Evolutionary conservation across 768 basidiomycete species (phyloP), one percentile per base, ranked within the genome.

Genomic region (Mycena maculata): DNA sequence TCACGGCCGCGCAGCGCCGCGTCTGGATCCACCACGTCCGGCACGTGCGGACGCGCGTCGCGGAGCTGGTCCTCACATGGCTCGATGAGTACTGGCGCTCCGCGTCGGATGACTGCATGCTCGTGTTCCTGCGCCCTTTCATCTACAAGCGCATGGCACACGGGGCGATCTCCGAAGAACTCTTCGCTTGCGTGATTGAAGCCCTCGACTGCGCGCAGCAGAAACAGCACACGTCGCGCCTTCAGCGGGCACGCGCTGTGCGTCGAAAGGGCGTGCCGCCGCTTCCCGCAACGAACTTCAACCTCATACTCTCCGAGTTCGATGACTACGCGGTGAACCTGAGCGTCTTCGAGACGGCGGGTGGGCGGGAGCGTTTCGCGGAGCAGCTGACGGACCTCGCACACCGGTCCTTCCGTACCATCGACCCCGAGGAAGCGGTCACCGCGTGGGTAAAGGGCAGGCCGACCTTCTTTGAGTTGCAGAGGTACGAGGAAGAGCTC

Each of bases 21-120:
- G 72, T 79, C 27, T 80, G 78, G 77, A 54, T 82, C 48, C 71
- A 76, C 15, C 83, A 87, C 63, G 80, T 83, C 8, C 77, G 81
- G 30, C 83, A 84, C 16, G 80, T 89, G 38, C 88, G 87, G 56
- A 77, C 88, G 57, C 82, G 88, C n/a, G 82, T 92, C 20, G 86
- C 84, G 49, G 87, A 87, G 72, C 71, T 90, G 25, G 71, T 93
- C 61, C 84, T 87, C 70, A 79, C 84, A n/a, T 94, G 92, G 92
- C 81, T 92, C n/a, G 85, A 90, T 63, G 77, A 82, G 39, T 85
- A 92, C 72, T 94, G 92, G 92, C 80, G 83, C 38, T 77, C 80
- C n/a, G 82, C 82, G 1, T 74, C 77, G 4, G 92, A 94, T 59
- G 71, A 68, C 0, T 77, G 82, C 5, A 76, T 84, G 22, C 74